These are phyloP conservation scores for Wickerhamiella dianesei DNA, from an alignment of 805 yeast genomes.

Conservation along the genomic window DNA sequence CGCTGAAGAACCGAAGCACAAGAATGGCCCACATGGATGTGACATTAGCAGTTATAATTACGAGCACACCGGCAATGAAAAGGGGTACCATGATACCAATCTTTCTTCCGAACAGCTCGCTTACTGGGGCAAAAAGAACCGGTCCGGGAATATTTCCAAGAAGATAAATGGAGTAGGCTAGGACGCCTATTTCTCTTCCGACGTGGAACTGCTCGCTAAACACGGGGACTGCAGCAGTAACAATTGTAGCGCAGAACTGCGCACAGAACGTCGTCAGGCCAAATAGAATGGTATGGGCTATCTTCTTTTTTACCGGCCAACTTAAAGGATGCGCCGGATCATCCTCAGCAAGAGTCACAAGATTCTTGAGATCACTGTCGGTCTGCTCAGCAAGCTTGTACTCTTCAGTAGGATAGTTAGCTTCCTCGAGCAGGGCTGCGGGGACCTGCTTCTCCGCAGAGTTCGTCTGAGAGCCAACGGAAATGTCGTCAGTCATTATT, in stretches of 20 bases:
- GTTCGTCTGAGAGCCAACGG: neutral
- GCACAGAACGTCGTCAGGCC: slow-evolving; percentile 37
- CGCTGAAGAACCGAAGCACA: slow-evolving; percentile 41
- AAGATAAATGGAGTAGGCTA: slow-evolving; percentile 40
- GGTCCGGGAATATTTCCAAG: slow-evolving; percentile 50
- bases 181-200: slow-evolving; percentile 31
- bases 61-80: slow-evolving; percentile 33
- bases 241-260: slow-evolving; percentile 37
- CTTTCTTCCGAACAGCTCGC: slow-evolving; percentile 43
- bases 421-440: neutral
- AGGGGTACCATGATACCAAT: slow-evolving; percentile 33
- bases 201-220: slow-evolving; percentile 33
- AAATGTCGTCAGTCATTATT: neutral
- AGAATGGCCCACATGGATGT: slow-evolving; percentile 28
- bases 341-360: slow-evolving; percentile 8
- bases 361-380: slow-evolving; percentile 4
- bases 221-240: slow-evolving; percentile 36
- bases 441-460: neutral
- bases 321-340: slow-evolving; percentile 32
- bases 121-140: slow-evolving; percentile 39
- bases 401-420: neutral
- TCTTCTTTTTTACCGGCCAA: slow-evolving; percentile 36
- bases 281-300: slow-evolving; percentile 26
- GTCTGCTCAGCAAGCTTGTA: neutral
- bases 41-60: slow-evolving; percentile 26